Conservation (phyloP, 2,329 filamentous ascomycete genomes). For the Trichoderma guizhouense region DNA sequence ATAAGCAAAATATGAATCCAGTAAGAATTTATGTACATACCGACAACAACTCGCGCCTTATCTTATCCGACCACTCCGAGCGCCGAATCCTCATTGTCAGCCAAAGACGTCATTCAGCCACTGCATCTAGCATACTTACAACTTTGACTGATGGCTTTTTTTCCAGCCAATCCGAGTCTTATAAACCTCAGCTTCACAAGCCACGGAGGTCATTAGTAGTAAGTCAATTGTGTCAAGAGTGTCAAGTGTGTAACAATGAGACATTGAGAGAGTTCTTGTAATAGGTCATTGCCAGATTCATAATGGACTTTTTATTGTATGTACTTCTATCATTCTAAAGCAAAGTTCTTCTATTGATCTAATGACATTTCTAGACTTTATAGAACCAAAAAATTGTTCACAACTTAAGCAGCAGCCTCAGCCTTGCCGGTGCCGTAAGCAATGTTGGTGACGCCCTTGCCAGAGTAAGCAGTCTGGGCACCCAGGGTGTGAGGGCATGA, state of each 20-base stretch:
- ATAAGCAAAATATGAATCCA: too few species aligned
- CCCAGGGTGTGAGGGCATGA: constrained; percentile 47
- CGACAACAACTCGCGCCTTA: not conserved
- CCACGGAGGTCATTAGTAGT: not conserved
- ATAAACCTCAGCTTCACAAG: not conserved
- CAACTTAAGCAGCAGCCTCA: constrained; percentile 22
- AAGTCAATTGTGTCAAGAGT: not conserved
- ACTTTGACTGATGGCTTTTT: not conserved
- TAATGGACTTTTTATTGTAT: constrained; percentile 1
- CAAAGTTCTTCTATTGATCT: not conserved
- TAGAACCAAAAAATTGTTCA: not conserved
- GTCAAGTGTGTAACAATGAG: not conserved
- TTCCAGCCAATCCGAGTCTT: not conserved
- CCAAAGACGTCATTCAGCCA: not conserved
- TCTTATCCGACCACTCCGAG: not conserved
- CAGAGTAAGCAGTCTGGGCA: constrained; percentile 21
- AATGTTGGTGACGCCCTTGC: constrained; percentile 49
- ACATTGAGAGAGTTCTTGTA: not conserved
- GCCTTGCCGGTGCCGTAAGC: constrained; percentile 47
- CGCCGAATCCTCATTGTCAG: not conserved
- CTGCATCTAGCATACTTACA: not conserved
- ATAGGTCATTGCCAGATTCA: not conserved
- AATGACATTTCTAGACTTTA: constrained; percentile 11
- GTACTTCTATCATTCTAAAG: constrained; percentile 9
- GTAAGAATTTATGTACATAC: too few species aligned